Conservation (phyloP, 2,329 filamentous ascomycete species). For the Aspergillus candidus region DNA sequence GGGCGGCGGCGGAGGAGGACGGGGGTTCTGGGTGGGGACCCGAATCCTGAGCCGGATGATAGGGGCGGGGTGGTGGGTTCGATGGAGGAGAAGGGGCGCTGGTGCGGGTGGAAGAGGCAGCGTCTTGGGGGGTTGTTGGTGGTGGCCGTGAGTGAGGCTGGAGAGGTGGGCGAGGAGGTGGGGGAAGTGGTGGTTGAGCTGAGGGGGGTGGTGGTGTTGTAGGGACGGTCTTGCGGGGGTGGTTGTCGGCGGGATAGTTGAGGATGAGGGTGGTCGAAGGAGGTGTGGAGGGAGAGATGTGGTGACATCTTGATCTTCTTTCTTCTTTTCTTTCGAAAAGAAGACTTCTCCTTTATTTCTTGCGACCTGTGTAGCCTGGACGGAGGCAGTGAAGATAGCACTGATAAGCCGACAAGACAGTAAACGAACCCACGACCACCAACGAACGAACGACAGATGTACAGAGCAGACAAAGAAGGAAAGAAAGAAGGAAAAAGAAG, state of each 20-base stretch:
- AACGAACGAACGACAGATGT: neutral
- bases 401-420: no score
- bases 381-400: no score
- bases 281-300: constrained; percentile 27
- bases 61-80: constrained; percentile 20
- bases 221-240: constrained; percentile 18
- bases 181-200: constrained; percentile 27
- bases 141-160: constrained; percentile 6
- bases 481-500: no score
- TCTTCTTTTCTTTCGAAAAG: neutral
- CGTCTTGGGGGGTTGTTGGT: constrained; percentile 21
- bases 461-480: neutral
- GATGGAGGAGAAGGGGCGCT: constrained; percentile 20
- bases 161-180: constrained; percentile 26
- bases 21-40: constrained; percentile 1
- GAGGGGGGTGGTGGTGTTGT: constrained; percentile 20
- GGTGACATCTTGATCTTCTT: constrained; percentile 12
- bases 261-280: constrained; percentile 21
- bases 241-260: constrained; percentile 13
- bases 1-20: constrained; percentile 36
- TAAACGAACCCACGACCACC: no score
- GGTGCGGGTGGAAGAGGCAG: constrained; percentile 17
- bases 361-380: neutral
- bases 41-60: neutral
- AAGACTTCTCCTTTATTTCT: no score